Evolutionary conservation across 192 early-diverging fungal genomes (phyloP).

Genomic region (Coemansia sp.): DNA sequence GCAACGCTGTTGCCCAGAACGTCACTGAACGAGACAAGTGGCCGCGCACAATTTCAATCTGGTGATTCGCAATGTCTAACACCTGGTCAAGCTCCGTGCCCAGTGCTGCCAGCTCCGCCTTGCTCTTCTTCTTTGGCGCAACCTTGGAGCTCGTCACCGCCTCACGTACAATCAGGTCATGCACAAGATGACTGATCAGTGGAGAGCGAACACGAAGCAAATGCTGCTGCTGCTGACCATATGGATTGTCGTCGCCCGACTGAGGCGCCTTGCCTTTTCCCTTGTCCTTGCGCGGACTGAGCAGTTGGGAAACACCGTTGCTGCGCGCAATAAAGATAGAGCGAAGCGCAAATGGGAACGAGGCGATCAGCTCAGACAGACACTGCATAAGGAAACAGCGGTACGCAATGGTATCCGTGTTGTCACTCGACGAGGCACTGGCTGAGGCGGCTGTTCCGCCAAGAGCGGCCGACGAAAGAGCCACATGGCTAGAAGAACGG

Average conservation of each 20-base stretch:
- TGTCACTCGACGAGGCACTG: constrained; percentile 21
- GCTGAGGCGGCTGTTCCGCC: constrained; percentile 1
- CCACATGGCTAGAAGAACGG: constrained; percentile 17
- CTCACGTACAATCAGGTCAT: constrained; percentile 54
- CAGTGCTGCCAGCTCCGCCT: constrained; percentile 14
- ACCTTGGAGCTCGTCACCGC: constrained; percentile 31
- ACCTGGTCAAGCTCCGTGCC: constrained; percentile 42
- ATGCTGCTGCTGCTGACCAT: constrained; percentile 11
- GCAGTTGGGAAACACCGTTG: constrained; percentile 11
- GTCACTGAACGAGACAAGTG: constrained; percentile 61
- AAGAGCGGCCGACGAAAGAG: constrained; percentile 11
- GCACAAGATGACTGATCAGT: constrained; percentile 49
- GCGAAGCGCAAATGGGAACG: constrained; percentile 65
- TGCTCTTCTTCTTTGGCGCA: constrained; percentile 21
- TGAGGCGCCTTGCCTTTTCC: constrained; percentile 27
- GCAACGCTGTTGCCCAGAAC: constrained; percentile 65
- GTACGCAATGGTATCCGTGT: constrained; percentile 51
- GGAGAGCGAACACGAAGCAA: constrained; percentile 41
- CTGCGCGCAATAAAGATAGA: constrained; percentile 43
- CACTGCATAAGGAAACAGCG: constrained; percentile 84
- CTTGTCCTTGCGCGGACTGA: constrained; percentile 46
- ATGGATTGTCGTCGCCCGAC: constrained; percentile 10
- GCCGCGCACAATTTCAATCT: constrained; percentile 56
- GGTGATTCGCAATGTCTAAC: constrained; percentile 31
- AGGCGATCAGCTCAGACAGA: constrained; percentile 82